Base-by-base conservation (phyloP, 2,329 filamentous ascomycete genomes). In the Microascus cirrosus region DNA sequence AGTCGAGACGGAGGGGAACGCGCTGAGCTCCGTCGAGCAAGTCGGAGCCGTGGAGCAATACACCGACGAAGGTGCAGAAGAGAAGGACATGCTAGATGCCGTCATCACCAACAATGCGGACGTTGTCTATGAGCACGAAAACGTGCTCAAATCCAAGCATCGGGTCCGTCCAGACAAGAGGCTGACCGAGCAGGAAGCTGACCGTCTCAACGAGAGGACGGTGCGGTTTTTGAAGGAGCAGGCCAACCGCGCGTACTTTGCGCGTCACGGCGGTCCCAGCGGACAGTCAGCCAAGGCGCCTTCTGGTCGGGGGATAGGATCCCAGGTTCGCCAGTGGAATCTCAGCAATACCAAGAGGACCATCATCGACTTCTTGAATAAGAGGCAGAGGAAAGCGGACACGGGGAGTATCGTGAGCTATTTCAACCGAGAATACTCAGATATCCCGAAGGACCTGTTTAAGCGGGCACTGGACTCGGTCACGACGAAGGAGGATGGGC, bases 111-210 rank as follows among this genome's bases (percentile, higher is more conserved):
- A 86, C 48, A 88, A 90, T 2, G 88, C 97, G 1, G 91, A 95
- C 65, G 91, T 88, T n/a, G 90, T 92, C 0, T 82, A 96, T 52
- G 90, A 96, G 65, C 94, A 99, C 68, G 94, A 97, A 63, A 83
- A 90, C 57, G 95, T 97, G 65, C 82, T 97, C 65, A 89, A 86
- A 63, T 87, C 87, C 45, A 87, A 84, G 63, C 82, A 83, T 56
- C 84, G 84, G 58, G 75, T 89, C 20, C 80, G 84, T 61, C 88
- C 90, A 0, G 89, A 96, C 65, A 84, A 85, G 4, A 81, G 81
- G 25, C 86, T 95, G 62, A 84, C 96, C 54, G 86, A 90, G 63
- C 82, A 84, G 11, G 91, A 96, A 35, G 61, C 61, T 18, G 57
- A 62, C 53, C 60, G 60, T 1, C 55, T 62, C 8, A 59, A 61